Base-by-base conservation (phyloP, 805 yeast species). In the Schizosaccharomyces osmophilus region DNA sequence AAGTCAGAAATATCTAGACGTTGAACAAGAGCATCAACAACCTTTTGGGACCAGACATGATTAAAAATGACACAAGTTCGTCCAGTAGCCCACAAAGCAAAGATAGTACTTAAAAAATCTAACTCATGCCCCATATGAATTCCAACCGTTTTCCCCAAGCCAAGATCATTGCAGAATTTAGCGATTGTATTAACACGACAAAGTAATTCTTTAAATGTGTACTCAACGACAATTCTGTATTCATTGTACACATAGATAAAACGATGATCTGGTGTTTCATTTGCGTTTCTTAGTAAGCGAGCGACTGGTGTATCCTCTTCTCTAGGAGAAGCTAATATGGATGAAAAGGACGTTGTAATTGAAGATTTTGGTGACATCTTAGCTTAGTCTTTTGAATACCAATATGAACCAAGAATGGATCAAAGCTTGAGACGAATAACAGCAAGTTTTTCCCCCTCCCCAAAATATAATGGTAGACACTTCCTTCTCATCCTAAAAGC, bases 71-170 rank as follows among this genome's bases (percentile, higher is more conserved):
- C 43, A 39, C 41, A 55, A 17, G 59, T 32, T 32, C 59, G 32
- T 24, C 59, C 59, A 31, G 59, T 55, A 31, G 43, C 43, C 59
- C 59, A 55, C n/a, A 19, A 22, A 6, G 59, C 59, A 55, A 55
- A 5, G n/a, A 36, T 32, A 31, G 59, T 15, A 55, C 43, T 55
- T n/a, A n/a, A n/a, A n/a, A n/a, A n/a, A n/a, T n/a, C n/a, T n/a
- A n/a, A n/a, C n/a, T n/a, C 59, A 17, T 32, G 59, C 5, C 43
- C 41, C 59, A 55, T 55, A 36, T 24, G 41, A 8, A 55, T 31
- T 31, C 41, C 59, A 36, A 55, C 32, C 22, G 55, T n/a, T 13
- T 48, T 48, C 29, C 55, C 55, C 24, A 48, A 48, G 29, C 29
- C 29, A 11, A 48, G 3, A 19, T 48, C 29, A 24, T 48, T 24